Evolutionary conservation across 106 monocot species (phyloP).

Genomic region (Acorus calamus): DNA sequence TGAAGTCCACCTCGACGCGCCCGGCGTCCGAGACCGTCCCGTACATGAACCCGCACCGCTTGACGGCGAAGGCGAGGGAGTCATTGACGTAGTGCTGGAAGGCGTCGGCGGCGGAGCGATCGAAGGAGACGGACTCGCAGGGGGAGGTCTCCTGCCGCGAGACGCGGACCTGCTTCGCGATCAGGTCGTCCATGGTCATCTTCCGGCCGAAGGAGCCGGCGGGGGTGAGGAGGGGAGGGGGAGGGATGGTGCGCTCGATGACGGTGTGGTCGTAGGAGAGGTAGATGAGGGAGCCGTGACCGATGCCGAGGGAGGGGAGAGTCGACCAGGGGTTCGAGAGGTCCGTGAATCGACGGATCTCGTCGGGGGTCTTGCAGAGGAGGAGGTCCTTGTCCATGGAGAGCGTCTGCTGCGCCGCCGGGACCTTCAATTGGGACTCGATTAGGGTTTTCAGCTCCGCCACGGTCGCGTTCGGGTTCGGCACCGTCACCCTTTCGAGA

Average conservation of each 20-base stretch:
- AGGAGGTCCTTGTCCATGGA: slow-evolving; percentile 69
- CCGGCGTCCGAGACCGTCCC: slow-evolving; percentile 38
- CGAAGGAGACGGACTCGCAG: slow-evolving; percentile 72
- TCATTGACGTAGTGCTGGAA: slow-evolving; percentile 81
- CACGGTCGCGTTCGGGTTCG: slow-evolving; percentile 43
- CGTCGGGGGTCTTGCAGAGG: slow-evolving; percentile 24
- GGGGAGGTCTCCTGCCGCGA: slow-evolving; percentile 70
- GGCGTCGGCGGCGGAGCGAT: slow-evolving; percentile 57
- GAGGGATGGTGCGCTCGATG: slow-evolving; percentile 11
- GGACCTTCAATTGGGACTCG: slow-evolving; percentile 66
- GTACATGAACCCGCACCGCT: slow-evolving; percentile 89
- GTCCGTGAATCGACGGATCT: slow-evolving; percentile 11
- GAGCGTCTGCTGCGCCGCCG: slow-evolving; percentile 43
- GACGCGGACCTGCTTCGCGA: slow-evolving; percentile 87
- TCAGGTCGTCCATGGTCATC: slow-evolving; percentile 96
- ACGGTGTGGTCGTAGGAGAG: slow-evolving; percentile 32
- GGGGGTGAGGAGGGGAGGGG: slow-evolving; percentile 28
- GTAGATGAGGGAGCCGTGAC: slow-evolving; percentile 73
- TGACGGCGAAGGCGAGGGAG: slow-evolving; percentile 71
- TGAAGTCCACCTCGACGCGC: slow-evolving; percentile 59
- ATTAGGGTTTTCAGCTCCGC: slow-evolving; percentile 50
- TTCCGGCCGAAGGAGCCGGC: slow-evolving; percentile 72
- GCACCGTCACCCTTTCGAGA: slow-evolving; percentile 68
- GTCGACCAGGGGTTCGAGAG: slow-evolving; percentile 16
- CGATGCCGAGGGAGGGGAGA: slow-evolving; percentile 51